Percentiles rank a stretch among this genome's conserved stretches.
Conservation (phyloP, 1,284 basidiomycete genomes). For the Cystobasidiaceae sp. region DNA sequence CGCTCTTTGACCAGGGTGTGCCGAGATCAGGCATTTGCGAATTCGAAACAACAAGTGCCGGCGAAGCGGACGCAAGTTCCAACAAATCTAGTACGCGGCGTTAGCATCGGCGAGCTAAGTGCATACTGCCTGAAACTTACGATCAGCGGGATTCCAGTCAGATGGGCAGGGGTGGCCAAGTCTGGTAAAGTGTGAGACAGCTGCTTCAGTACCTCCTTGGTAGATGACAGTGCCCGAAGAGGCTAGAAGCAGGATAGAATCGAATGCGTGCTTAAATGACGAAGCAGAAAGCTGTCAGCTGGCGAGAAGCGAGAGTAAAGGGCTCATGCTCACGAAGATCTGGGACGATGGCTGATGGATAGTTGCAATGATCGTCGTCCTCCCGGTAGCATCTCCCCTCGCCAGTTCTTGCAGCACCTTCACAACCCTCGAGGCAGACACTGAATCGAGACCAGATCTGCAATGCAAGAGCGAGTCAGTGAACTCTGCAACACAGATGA, state of each 20-base stretch:
- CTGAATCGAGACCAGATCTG: conserved; percentile 68
- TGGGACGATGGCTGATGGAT: conserved; percentile 44
- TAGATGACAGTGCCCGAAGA: conserved; percentile 68
- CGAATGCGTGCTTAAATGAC: conserved; percentile 71
- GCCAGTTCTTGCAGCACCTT: conserved; percentile 68
- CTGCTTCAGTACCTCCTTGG: conserved; percentile 64
- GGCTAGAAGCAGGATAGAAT: conserved; percentile 70
- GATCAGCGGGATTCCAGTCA: conserved; percentile 84
- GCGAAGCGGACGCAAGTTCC: not conserved
- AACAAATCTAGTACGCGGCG: not conserved
- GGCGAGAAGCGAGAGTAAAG: conserved; percentile 8
- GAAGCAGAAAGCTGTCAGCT: conserved; percentile 66
- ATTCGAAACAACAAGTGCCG: not conserved
- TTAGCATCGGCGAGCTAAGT: not conserved
- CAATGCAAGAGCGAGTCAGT: conserved; percentile 24
- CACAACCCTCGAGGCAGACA: conserved; percentile 73
- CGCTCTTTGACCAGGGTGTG: not conserved
- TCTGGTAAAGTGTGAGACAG: conserved; percentile 60
- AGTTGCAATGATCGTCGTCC: conserved; percentile 80
- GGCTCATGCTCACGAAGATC: conserved; percentile 6
- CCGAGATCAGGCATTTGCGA: not conserved
- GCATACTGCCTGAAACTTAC: conserved; percentile 44
- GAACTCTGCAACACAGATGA: not conserved
- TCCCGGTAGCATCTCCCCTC: conserved; percentile 43
- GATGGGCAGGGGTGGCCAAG: conserved; percentile 54